A percentile compares a stretch with the other conserved stretches of the same genome.
phyloP scores from a whole-genome alignment of 129 eudicot species.

The Erigeron canadensis region DNA sequence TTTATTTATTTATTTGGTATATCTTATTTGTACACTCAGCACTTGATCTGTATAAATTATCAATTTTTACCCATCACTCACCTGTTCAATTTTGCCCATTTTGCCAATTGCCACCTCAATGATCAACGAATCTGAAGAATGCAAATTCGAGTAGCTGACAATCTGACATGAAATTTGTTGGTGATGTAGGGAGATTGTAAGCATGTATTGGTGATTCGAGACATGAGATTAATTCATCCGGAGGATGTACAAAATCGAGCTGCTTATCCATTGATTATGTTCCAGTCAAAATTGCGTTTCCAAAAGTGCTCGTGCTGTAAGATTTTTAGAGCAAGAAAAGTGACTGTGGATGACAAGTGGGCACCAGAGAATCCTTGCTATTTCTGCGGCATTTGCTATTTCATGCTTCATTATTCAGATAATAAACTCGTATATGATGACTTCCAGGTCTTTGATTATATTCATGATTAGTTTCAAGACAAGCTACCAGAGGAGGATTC shows the following conservation, averaged over 20 bases:
- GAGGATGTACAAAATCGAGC: conserved; percentile 75
- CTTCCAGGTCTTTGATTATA: conserved; percentile 57
- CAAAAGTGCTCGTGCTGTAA: conserved; percentile 71
- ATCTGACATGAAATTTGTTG: conserved; percentile 12
- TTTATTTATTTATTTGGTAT: not conserved
- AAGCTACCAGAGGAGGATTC: not conserved
- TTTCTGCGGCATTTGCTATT: conserved; percentile 77
- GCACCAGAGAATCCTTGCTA: conserved; percentile 79
- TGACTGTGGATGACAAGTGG: conserved; percentile 88
- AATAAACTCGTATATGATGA: conserved; percentile 55
- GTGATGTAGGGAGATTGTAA: conserved; percentile 72
- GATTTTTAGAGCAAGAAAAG: conserved; percentile 63
- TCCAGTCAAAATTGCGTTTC: conserved; percentile 48
- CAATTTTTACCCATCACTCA: not conserved
- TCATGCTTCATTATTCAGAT: conserved; percentile 80
- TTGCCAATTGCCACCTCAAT: not conserved
- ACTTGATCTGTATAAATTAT: not conserved
- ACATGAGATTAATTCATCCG: conserved; percentile 69
- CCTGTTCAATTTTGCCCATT: not conserved
- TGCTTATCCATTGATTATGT: conserved; percentile 61
- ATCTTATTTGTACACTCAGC: not conserved
- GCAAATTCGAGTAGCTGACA: not conserved
- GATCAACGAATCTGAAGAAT: not conserved
- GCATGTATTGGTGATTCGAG: conserved; percentile 64
- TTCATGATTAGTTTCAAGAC: conserved; percentile 46